These are phyloP conservation scores for Penicillium sp. DNA, from an alignment of 2,329 filamentous ascomycete species.

Conservation along the genomic window DNA sequence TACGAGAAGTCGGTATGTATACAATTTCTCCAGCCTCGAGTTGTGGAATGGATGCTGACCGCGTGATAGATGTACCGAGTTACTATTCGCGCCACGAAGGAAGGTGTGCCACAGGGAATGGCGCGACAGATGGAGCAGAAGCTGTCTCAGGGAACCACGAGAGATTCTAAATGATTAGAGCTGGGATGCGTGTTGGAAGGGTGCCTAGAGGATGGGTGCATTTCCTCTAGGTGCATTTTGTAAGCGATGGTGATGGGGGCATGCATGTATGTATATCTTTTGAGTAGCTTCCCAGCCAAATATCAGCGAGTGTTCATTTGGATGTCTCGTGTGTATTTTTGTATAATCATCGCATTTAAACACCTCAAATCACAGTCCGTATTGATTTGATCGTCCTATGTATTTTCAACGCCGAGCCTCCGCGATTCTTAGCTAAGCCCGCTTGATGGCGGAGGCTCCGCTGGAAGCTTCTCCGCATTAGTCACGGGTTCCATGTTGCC, in stretches of 20 bases:
- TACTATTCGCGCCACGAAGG: conserved; percentile 92
- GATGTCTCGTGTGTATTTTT: conserved; percentile 15
- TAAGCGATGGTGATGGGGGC: conserved; percentile 9
- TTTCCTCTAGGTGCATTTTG: conserved; percentile 1
- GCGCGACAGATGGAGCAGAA: conserved; percentile 87
- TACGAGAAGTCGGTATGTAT: conserved; percentile 81
- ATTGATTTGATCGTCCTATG: too few relatives aligned
- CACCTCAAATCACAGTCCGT: too few relatives aligned
- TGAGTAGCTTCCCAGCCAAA: conserved; percentile 26
- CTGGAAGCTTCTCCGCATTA: conserved; percentile 35
- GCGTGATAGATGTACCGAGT: conserved; percentile 83
- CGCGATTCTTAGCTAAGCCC: conserved; percentile 21
- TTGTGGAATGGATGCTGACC: conserved; percentile 10
- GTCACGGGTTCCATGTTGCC: conserved; percentile 25
- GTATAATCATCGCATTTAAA: conserved; percentile 1
- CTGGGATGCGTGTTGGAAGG: conserved; percentile 13
- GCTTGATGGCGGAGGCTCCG: not conserved
- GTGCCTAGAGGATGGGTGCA: conserved; percentile 11
- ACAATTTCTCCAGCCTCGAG: not conserved
- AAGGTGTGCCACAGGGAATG: conserved; percentile 79
- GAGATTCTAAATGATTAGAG: conserved; percentile 17
- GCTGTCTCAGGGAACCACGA: conserved; percentile 61
- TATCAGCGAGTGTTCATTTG: conserved; percentile 23
- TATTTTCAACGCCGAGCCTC: conserved; percentile 14
- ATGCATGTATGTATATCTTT: conserved; percentile 35